Evolutionary conservation across 2,329 filamentous ascomycete genomes (phyloP).

Genomic region (Graphium sp.): DNA sequence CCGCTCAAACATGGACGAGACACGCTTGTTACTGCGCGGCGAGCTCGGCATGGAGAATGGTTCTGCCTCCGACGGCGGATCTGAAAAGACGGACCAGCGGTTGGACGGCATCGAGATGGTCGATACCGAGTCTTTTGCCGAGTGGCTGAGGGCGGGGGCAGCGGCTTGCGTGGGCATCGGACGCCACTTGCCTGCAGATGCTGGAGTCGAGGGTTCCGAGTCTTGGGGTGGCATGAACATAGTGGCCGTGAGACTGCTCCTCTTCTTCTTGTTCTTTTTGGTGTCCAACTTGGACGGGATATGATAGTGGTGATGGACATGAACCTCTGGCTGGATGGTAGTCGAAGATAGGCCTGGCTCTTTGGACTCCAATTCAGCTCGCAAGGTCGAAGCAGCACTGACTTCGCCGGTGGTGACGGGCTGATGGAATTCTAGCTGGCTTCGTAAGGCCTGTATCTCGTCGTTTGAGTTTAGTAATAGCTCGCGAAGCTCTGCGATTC

Average conservation of each 20-base stretch:
- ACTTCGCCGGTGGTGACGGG: slow-evolving; percentile 31
- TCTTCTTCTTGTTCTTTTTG: slow-evolving; percentile 55
- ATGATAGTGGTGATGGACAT: slow-evolving; percentile 93
- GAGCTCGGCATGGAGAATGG: slow-evolving; percentile 67
- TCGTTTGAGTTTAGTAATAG: slow-evolving; percentile 86
- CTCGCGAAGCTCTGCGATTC: slow-evolving; percentile 79
- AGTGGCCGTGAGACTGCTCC: slow-evolving; percentile 42
- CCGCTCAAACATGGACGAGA: slow-evolving; percentile 62
- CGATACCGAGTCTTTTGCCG: background rate
- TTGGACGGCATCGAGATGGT: slow-evolving; percentile 14
- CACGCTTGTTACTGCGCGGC: slow-evolving; percentile 53
- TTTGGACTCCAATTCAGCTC: slow-evolving; percentile 50
- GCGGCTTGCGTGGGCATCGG: slow-evolving; percentile 20
- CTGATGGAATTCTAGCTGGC: slow-evolving; percentile 68
- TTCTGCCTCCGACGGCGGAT: slow-evolving; percentile 44
- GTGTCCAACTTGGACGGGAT: slow-evolving; percentile 43
- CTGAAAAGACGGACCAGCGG: slow-evolving; percentile 49
- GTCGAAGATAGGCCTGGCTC: slow-evolving; percentile 10
- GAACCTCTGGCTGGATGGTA: slow-evolving; percentile 54
- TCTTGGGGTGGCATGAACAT: slow-evolving; percentile 42
- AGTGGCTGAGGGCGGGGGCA: slow-evolving; percentile 15
- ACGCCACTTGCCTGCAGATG: slow-evolving; percentile 17
- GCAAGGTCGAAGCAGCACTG: slow-evolving; percentile 35
- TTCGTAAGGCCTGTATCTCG: slow-evolving; percentile 74
- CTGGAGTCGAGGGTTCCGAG: slow-evolving; percentile 23